Evolutionary conservation across 2,329 filamentous ascomycete genomes (phyloP), one percentile per base, ranked within the genome.

Genomic region (Aspergillus floridensis): DNA sequence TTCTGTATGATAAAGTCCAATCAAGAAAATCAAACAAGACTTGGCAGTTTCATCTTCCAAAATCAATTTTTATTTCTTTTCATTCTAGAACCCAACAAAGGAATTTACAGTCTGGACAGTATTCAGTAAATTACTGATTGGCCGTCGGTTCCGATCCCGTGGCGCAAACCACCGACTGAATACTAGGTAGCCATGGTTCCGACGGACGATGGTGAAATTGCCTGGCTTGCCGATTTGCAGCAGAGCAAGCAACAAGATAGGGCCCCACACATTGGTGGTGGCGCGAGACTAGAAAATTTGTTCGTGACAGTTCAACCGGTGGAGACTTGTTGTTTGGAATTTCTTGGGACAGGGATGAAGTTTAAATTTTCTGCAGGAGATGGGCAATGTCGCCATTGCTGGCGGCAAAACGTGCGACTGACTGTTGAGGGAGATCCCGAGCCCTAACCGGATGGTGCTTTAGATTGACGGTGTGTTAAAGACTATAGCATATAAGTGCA

Each of bases 1-100:
- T 49, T 58, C 26, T 66, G 57, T 59, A 61, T 56, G 53, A 58
- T 58, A 63, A 16, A 35, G 12, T 35, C 32, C 32, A 4, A 35
- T 35, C 0, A 35, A 12, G 12, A 10, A 32, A 32, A 32, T 2
- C 2, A 32, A 12, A 10, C 14, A 44, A 44, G 38, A 35, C 38
- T 44, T 44, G 38, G 38, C 38, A 16, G 38, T 44, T 19, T 44
- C 38, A 19, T 16, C 38, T 7, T 35, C 14, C 26, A 7, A 5
- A 44, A 19, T 44, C 16, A 6, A 1, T 8, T 22, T 5, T 22
- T 22, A n/a, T 22, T 5, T 22, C 4, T 22, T 14, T 44, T 44
- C 38, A 7, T n/a, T 16, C 38, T 16, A 44, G 38, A 44, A 44
- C 14, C 32, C 32, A 16, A 35, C 11, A 35, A 35, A 35, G 11